Evolutionary conservation across 768 basidiomycete species (phyloP).

Genomic region (Macrolepiota fuliginosa): DNA sequence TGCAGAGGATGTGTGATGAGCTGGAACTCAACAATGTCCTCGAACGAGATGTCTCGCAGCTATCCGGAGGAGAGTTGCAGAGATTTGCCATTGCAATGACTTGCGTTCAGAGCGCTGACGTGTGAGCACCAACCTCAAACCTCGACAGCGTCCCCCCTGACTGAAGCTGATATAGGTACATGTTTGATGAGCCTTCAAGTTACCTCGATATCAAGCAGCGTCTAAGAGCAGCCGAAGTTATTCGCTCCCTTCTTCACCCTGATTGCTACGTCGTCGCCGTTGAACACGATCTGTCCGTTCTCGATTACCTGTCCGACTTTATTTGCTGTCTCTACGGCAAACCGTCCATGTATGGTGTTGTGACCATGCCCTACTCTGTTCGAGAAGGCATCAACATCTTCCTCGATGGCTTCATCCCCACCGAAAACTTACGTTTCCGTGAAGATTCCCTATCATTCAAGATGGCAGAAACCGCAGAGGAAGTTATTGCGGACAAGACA

Average conservation of each 20-base stretch:
- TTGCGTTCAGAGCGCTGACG: slow-evolving; percentile 92
- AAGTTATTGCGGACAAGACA: slow-evolving; percentile 82
- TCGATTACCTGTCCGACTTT: slow-evolving; percentile 98
- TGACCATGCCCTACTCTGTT: slow-evolving; percentile 98
- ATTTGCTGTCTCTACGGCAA: slow-evolving; percentile 98
- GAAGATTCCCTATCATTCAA: slow-evolving; percentile 96
- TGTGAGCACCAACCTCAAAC: slow-evolving; percentile 50
- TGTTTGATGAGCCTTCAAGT: slow-evolving; percentile 99
- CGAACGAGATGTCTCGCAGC: slow-evolving; percentile 77
- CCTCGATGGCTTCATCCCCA: slow-evolving; percentile 97
- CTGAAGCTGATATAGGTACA: slow-evolving; percentile 57
- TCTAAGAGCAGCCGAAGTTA: slow-evolving; percentile 91
- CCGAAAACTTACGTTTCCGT: slow-evolving; percentile 97
- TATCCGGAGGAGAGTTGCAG: slow-evolving; percentile 97
- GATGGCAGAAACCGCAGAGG: slow-evolving; percentile 96
- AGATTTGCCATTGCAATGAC: slow-evolving; percentile 98
- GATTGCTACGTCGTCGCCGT: slow-evolving; percentile 95
- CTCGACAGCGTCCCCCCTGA: slow-evolving; percentile 2
- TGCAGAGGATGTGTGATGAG: slow-evolving; percentile 79
- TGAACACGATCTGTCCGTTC: slow-evolving; percentile 97
- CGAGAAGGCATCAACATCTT: slow-evolving; percentile 99
- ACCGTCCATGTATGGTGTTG: slow-evolving; percentile 96
- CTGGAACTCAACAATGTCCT: slow-evolving; percentile 87
- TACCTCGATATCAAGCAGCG: slow-evolving; percentile 98
- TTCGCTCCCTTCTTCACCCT: slow-evolving; percentile 79